Conservation (phyloP, 352 stramenopile genomes). For the Globisporangium spinosum region DNA sequence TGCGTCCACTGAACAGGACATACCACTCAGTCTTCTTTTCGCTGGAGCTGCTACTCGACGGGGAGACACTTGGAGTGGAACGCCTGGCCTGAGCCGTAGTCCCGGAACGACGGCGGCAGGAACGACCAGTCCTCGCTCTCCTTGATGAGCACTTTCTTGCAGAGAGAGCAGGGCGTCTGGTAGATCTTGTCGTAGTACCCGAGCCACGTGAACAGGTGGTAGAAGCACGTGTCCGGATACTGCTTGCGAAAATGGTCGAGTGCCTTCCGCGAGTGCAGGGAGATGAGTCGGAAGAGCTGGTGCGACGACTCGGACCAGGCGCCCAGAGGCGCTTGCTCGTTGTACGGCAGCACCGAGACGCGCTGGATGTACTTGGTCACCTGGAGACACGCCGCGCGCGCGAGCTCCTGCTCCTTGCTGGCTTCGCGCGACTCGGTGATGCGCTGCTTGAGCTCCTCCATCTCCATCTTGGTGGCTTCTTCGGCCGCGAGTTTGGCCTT, state of each 20-base stretch:
- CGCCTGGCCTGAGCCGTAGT: conserved; percentile 76
- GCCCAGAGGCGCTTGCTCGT: conserved; percentile 69
- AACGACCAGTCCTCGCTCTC: conserved; percentile 79
- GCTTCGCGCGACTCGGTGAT: conserved; percentile 75
- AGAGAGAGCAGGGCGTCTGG: conserved; percentile 79
- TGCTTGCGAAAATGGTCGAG: conserved; percentile 83
- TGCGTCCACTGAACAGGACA: not conserved
- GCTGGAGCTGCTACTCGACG: conserved; percentile 28
- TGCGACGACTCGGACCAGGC: conserved; percentile 82
- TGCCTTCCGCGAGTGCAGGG: conserved; percentile 70
- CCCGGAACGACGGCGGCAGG: conserved; percentile 79
- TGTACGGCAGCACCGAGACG: conserved; percentile 75
- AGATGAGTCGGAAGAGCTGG: conserved; percentile 75
- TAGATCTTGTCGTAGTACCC: conserved; percentile 88
- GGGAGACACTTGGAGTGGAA: conserved; percentile 84
- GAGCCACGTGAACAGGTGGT: conserved; percentile 84
- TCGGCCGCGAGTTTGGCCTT: conserved; percentile 83
- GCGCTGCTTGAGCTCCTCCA: conserved; percentile 83
- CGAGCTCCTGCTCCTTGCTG: conserved; percentile 78
- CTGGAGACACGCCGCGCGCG: conserved; percentile 62
- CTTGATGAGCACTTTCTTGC: conserved; percentile 84
- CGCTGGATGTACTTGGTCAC: conserved; percentile 87
- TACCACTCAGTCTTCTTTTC: not conserved
- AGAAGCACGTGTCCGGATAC: conserved; percentile 83
- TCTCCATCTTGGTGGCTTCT: conserved; percentile 85